phyloP scores from a whole-genome alignment of 176 grass and related monocot species.

The Lolium perenne region DNA sequence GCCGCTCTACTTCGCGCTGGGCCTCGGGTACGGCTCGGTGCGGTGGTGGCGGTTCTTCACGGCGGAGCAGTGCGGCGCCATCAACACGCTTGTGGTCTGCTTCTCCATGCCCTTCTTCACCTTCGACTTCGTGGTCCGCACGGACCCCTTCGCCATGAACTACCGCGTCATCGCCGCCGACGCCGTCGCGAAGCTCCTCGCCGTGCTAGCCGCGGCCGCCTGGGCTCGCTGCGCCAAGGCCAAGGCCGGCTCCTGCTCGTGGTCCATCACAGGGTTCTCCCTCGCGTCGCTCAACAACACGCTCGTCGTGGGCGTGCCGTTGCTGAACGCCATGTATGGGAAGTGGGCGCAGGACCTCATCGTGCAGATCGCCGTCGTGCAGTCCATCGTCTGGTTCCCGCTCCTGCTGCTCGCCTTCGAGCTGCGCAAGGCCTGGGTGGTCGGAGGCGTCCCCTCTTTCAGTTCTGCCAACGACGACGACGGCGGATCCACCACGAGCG shows the following conservation, averaged over 20 bases:
- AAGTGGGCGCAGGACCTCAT: conserved; percentile 71
- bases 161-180: conserved; percentile 63
- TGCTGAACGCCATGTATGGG: conserved; percentile 58
- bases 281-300: conserved; percentile 75
- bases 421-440: conserved; percentile 54
- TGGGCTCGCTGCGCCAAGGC: conserved; percentile 24
- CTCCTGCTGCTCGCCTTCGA: conserved; percentile 66
- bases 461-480: background rate
- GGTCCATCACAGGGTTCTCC: conserved; percentile 74
- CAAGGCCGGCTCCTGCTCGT: conserved; percentile 42
- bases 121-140: conserved; percentile 62
- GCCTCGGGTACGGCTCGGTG: conserved; percentile 58
- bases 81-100: conserved; percentile 59
- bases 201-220: conserved; percentile 20
- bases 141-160: conserved; percentile 64
- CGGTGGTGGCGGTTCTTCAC: conserved; percentile 71
- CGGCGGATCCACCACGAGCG: background rate
- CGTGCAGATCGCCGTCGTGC: conserved; percentile 84
- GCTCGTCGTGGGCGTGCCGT: conserved; percentile 67
- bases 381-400: conserved; percentile 65
- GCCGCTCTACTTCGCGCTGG: conserved; percentile 70
- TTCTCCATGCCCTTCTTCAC: conserved; percentile 78
- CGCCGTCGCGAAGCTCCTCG: conserved; percentile 54
- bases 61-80: conserved; percentile 55
- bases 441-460: background rate